phyloP scores from a whole-genome alignment of 2,329 filamentous ascomycete genomes.

The Grosmannia serpens region DNA sequence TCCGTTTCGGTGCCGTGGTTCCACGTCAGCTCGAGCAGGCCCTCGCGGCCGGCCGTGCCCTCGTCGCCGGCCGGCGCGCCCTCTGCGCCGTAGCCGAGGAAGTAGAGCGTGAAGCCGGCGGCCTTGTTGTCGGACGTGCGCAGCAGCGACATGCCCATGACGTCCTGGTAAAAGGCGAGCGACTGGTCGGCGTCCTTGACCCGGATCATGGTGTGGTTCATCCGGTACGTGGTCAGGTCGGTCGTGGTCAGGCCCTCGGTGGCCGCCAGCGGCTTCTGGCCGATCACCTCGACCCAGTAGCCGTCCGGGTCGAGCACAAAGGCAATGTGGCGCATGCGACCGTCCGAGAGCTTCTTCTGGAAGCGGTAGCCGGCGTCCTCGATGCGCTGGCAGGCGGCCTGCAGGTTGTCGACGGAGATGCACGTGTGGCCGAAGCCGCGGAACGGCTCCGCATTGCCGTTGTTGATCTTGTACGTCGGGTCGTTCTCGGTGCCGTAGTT shows the following conservation, averaged over 20 bases:
- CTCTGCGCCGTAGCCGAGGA: slow-evolving; percentile 64
- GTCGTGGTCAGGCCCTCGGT: slow-evolving; percentile 63
- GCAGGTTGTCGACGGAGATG: slow-evolving; percentile 71
- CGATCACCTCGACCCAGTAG: slow-evolving; percentile 78
- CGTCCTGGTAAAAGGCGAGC: slow-evolving; percentile 71
- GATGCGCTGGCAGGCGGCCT: slow-evolving; percentile 79
- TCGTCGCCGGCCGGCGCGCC: slow-evolving; percentile 39
- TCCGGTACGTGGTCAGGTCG: slow-evolving; percentile 63
- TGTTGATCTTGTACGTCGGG: slow-evolving; percentile 66
- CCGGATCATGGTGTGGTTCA: slow-evolving; percentile 90
- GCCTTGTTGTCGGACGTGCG: slow-evolving; percentile 59
- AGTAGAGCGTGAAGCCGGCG: slow-evolving; percentile 80
- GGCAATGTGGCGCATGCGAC: slow-evolving; percentile 76
- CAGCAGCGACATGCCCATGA: slow-evolving; percentile 77
- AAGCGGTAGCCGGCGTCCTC: slow-evolving; percentile 87
- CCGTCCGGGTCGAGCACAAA: slow-evolving; percentile 83
- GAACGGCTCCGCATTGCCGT: slow-evolving; percentile 82
- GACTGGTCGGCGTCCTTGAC: slow-evolving; percentile 72
- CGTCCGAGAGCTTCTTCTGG: slow-evolving; percentile 88
- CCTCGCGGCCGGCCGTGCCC: slow-evolving; percentile 48
- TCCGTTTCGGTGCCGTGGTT: slow-evolving; percentile 78
- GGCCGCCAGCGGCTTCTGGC: slow-evolving; percentile 58
- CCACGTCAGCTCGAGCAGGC: slow-evolving; percentile 83
- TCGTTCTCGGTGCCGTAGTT: slow-evolving; percentile 86
- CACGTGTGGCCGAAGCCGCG: slow-evolving; percentile 80